phyloP scores from a whole-genome alignment of 345 rosid species.

The Pugionium dolabratum region DNA sequence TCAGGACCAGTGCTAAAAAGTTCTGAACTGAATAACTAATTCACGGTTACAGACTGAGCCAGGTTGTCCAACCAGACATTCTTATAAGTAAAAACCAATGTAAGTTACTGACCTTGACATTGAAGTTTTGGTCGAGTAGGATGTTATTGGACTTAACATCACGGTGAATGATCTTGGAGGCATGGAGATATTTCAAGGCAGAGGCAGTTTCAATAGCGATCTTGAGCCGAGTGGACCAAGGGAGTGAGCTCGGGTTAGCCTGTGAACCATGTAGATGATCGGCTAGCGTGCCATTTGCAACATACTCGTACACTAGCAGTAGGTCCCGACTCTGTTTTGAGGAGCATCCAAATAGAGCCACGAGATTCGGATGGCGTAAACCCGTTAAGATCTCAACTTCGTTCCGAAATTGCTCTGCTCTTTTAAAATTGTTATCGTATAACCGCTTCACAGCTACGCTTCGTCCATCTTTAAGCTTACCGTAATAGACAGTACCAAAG shows the following conservation, averaged over 20 bases:
- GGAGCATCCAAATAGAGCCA: slow-evolving; percentile 79
- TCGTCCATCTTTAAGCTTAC: slow-evolving; percentile 83
- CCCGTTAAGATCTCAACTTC: slow-evolving; percentile 73
- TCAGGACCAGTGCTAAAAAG: not conserved
- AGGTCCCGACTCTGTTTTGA: slow-evolving; percentile 76
- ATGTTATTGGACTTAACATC: slow-evolving; percentile 91
- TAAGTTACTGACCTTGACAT: slow-evolving; percentile 51
- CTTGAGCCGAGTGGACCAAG: slow-evolving; percentile 64
- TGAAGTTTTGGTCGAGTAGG: slow-evolving; percentile 69
- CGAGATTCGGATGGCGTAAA: slow-evolving; percentile 73
- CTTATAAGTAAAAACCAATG: not conserved
- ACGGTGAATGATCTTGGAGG: slow-evolving; percentile 73
- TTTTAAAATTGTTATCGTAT: slow-evolving; percentile 71
- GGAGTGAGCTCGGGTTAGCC: slow-evolving; percentile 63
- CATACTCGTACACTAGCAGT: slow-evolving; percentile 76
- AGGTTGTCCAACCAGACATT: not conserved
- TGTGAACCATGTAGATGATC: slow-evolving; percentile 75
- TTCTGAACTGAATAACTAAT: not conserved
- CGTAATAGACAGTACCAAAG: slow-evolving; percentile 83
- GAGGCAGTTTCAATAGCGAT: slow-evolving; percentile 85
- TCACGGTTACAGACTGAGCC: not conserved
- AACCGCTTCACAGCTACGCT: slow-evolving; percentile 83
- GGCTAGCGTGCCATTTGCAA: slow-evolving; percentile 86
- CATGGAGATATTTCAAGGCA: slow-evolving; percentile 80
- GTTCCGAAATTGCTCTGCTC: slow-evolving; percentile 79